phyloP scores from a whole-genome alignment of 2,329 filamentous ascomycete species.

The Fusarium sacchari region DNA sequence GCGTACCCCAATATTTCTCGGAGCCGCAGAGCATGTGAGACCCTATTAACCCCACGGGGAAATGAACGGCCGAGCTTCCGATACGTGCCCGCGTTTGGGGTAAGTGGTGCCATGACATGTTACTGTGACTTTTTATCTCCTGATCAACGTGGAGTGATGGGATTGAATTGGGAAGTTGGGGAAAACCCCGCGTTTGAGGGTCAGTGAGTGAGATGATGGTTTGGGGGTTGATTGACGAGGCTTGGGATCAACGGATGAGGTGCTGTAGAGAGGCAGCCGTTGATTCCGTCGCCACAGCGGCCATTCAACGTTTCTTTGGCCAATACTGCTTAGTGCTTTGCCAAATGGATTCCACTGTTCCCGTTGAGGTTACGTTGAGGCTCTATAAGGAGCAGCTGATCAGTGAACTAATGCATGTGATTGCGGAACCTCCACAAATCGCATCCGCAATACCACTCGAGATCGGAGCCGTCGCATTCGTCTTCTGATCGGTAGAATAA shows the following conservation, averaged over 20 bases:
- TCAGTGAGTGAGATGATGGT: neutral
- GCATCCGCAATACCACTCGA: neutral
- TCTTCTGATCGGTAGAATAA: accelerated
- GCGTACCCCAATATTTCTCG: slow-evolving; percentile 8
- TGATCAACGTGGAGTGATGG: neutral
- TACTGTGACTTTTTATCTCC: slow-evolving; percentile 6
- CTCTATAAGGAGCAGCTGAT: neutral
- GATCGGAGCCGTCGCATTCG: neutral
- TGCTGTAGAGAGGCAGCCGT: neutral
- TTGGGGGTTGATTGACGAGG: neutral
- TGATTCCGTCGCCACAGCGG: accelerated
- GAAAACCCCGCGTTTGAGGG: neutral
- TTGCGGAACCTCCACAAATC: neutral
- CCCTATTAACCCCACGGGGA: slow-evolving; percentile 23
- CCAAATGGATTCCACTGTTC: neutral
- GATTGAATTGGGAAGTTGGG: neutral
- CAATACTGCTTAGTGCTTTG: accelerated
- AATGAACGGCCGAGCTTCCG: slow-evolving; percentile 10
- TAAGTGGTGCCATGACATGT: neutral
- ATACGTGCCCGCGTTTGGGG: slow-evolving; percentile 27
- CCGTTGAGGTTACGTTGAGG: neutral
- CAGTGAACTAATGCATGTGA: neutral
- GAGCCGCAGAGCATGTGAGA: slow-evolving; percentile 22
- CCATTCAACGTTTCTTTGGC: too few species aligned
- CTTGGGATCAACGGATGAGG: accelerated